Base-by-base conservation (phyloP, 1,284 basidiomycete genomes). In the Schizophyllum commune region DNA sequence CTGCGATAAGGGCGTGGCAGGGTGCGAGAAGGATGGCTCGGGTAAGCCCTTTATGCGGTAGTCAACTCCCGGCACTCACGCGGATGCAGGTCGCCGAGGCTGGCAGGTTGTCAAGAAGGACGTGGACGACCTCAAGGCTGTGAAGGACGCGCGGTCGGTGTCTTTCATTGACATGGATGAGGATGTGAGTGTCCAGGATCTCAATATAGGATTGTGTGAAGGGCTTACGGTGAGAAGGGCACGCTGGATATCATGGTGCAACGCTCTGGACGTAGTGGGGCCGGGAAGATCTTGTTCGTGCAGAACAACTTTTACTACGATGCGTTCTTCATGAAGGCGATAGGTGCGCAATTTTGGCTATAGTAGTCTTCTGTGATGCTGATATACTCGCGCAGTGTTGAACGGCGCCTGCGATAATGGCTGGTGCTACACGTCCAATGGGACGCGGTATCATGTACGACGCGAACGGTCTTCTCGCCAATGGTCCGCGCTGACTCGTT, bases 271-370 rank as follows among this genome's bases (percentile, higher is more conserved):
- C 75, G 78, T 11, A 84, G 86, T 61, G 80, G 81, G 1, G 73
- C 77, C 58, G 86, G 88, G 4, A 83, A 81, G 34, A 77, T 95
- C 15, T 74, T 87, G 1, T 98, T 99, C 68, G 79, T 99, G 52
- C 94, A 97, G 74, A 99, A 99, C 73, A 98, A 98, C 74, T 94
- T 95, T 70, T 99, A 97, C 71, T 95, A 96, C 70, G 97, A 99
- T 68, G 96, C 97, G 0, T 99, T 99, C 79, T 99, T 99, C 84
- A 81, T 99, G 62, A 98, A 98, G 72, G 92, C 95, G 1, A 91
- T 96, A 58, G 88, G 92, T 94, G 58, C 2, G 27, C 27, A 27
- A 27, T 57, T 84, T 70, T 32, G 59, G 60, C 15, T 34, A 58
- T 13, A 53, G 53, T 47, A 27, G 21, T 21, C 58, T 61, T 57